Evolutionary conservation across 495 filamentous ascomycete genomes (phyloP).

Genomic region (Beverwykella pulmonaria): DNA sequence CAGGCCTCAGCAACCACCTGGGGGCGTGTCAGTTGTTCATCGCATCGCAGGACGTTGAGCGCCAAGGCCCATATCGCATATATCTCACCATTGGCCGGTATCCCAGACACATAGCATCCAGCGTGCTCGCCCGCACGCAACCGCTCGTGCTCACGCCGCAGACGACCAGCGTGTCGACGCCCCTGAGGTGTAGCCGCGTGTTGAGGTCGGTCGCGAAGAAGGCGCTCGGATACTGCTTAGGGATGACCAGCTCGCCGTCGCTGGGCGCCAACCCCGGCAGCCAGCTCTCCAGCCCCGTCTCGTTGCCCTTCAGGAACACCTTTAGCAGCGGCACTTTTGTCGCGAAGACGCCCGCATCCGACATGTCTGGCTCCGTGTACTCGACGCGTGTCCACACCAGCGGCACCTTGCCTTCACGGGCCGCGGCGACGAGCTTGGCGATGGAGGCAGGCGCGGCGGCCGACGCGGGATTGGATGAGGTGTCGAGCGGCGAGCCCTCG

Average conservation of each 20-base stretch:
- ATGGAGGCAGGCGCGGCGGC: conserved; percentile 41
- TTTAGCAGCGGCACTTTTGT: conserved; percentile 41
- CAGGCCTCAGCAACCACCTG: conserved; percentile 47
- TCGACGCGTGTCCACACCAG: conserved; percentile 42
- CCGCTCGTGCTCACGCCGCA: conserved; percentile 48
- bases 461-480: conserved; percentile 38
- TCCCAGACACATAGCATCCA: conserved; percentile 47
- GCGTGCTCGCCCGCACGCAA: conserved; percentile 45
- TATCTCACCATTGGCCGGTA: conserved; percentile 43
- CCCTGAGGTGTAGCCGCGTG: conserved; percentile 37
- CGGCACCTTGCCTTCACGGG: conserved; percentile 36
- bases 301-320: conserved; percentile 46
- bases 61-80: conserved; percentile 9
- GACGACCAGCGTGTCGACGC: conserved; percentile 47
- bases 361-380: conserved; percentile 43
- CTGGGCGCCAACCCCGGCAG: conserved; percentile 42
- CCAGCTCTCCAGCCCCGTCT: conserved; percentile 40
- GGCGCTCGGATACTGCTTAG: conserved; percentile 46
- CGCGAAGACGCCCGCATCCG: conserved; percentile 45
- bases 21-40: neutral
- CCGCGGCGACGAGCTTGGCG: conserved; percentile 40
- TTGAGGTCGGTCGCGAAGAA: conserved; percentile 49
- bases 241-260: conserved; percentile 42
- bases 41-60: neutral
- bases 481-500: conserved; percentile 43